Evolutionary conservation across 2,329 filamentous ascomycete species (phyloP).

Genomic region (Dactylella cylindrospora): DNA sequence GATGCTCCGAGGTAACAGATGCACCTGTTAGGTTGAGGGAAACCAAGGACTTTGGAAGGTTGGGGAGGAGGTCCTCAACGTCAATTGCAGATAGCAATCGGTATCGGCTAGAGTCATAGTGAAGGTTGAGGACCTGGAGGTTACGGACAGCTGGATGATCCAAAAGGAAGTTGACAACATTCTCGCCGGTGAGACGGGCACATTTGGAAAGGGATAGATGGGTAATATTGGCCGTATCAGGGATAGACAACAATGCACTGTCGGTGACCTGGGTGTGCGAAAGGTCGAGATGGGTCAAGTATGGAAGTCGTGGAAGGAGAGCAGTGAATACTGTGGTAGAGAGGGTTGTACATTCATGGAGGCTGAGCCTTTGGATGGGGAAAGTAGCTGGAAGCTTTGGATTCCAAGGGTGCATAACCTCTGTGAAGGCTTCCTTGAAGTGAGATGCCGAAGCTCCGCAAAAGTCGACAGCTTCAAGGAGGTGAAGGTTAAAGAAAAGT

Average conservation of each 20-base stretch:
- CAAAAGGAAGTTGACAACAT: constrained; percentile 69
- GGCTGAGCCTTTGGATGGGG: constrained; percentile 66
- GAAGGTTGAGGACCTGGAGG: constrained; percentile 71
- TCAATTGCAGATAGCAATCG: constrained; percentile 69
- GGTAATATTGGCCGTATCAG: constrained; percentile 69
- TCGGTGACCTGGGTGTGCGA: constrained; percentile 75
- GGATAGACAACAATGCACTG: constrained; percentile 68
- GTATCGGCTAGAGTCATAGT: constrained; percentile 70
- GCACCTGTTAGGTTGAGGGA: constrained; percentile 77
- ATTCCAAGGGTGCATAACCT: constrained; percentile 56
- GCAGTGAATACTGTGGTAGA: constrained; percentile 67
- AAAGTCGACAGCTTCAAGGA: constrained; percentile 70
- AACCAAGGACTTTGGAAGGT: constrained; percentile 66
- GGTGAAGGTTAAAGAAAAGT: constrained; percentile 67
- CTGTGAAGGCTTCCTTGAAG: constrained; percentile 68
- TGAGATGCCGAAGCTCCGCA: constrained; percentile 70
- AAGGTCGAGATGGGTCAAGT: constrained; percentile 76
- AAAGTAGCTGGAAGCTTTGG: constrained; percentile 59
- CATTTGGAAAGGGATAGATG: constrained; percentile 79
- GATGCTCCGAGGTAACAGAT: constrained; percentile 66
- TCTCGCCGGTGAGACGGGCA: constrained; percentile 66
- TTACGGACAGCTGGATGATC: constrained; percentile 69
- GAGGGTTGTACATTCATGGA: constrained; percentile 76
- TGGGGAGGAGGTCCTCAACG: constrained; percentile 65
- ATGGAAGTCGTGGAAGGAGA: constrained; percentile 68